Conservation (phyloP, 2,329 filamentous ascomycete genomes). For the Blastomyces emzantsi region DNA sequence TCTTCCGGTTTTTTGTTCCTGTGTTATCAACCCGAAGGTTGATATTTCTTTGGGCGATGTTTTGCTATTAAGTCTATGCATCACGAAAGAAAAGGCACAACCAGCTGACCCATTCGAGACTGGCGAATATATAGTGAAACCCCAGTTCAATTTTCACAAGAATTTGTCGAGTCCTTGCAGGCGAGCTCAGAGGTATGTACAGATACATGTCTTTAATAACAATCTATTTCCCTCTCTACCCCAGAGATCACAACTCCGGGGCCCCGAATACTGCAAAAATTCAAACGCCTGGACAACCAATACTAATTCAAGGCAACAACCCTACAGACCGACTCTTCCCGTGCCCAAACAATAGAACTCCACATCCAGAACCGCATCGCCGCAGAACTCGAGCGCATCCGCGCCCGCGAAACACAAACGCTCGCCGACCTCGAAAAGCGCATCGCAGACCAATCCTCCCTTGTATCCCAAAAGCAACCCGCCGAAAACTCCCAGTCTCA, state of each 20-base stretch:
- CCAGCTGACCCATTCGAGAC: constrained; percentile 22
- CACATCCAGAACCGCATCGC: constrained; percentile 82
- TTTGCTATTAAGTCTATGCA: too few species aligned
- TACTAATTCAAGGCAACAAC: background rate
- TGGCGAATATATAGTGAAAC: constrained; percentile 42
- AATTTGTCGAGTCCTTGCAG: constrained; percentile 74
- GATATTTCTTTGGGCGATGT: background rate
- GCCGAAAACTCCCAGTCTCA: constrained; percentile 17
- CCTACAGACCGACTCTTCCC: constrained; percentile 76
- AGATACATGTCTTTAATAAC: constrained; percentile 8
- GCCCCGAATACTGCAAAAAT: background rate
- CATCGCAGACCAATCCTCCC: constrained; percentile 20
- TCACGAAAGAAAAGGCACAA: constrained; percentile 9
- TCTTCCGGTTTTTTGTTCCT: background rate
- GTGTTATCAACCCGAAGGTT: background rate
- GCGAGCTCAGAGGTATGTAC: constrained; percentile 68
- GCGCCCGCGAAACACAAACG: constrained; percentile 58
- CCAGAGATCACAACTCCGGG: background rate
- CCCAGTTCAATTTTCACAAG: constrained; percentile 65
- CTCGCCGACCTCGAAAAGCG: constrained; percentile 61
- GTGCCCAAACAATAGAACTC: constrained; percentile 72
- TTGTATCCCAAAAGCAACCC: constrained; percentile 18
- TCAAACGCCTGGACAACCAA: constrained; percentile 4
- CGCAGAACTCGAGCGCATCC: constrained; percentile 72
- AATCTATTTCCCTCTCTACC: constrained; percentile 5